Evolutionary conservation across 805 yeast genomes (phyloP).

Genomic region (Hanseniaspora singularis): DNA sequence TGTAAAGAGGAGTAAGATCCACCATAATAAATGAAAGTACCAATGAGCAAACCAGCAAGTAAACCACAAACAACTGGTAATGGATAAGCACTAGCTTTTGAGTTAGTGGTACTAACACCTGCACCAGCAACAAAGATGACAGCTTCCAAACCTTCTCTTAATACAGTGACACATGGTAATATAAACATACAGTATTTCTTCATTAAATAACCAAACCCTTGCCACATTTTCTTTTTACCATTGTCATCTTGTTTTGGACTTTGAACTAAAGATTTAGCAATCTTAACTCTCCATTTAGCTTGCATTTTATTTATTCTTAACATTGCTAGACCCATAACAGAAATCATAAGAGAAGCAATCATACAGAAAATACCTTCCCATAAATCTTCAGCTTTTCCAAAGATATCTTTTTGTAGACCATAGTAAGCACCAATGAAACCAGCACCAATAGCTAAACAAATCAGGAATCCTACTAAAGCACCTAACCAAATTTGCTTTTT

Average conservation of each 20-base stretch:
- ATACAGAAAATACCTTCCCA: constrained; percentile 96
- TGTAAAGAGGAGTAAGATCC: constrained; percentile 78
- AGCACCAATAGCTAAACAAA: constrained; percentile 78
- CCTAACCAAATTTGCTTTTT: constrained; percentile 84
- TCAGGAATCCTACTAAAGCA: constrained; percentile 52
- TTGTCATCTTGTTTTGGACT: constrained; percentile 38
- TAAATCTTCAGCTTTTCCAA: constrained; percentile 77
- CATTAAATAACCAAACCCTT: constrained; percentile 37
- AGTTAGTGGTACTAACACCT: constrained; percentile 47
- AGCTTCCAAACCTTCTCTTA: constrained; percentile 96
- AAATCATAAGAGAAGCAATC: constrained; percentile 78
- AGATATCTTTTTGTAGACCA: constrained; percentile 64
- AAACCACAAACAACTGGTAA: constrained; percentile 85
- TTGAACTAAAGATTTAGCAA: constrained; percentile 69
- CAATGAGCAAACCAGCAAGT: constrained; percentile 62
- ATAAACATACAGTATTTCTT: constrained; percentile 80
- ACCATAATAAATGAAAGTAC: constrained; percentile 62
- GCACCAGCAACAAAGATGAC: constrained; percentile 95
- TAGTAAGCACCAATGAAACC: constrained; percentile 93
- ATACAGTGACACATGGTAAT: constrained; percentile 77
- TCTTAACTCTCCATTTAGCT: constrained; percentile 91
- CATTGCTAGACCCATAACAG: constrained; percentile 94
- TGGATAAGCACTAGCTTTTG: constrained; percentile 69
- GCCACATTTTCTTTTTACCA: constrained; percentile 29
- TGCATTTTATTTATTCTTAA: constrained; percentile 91